These are phyloP conservation scores for Neopestalotiopsis sp. DNA, from an alignment of 2,329 filamentous ascomycete genomes.

Conservation along the genomic window DNA sequence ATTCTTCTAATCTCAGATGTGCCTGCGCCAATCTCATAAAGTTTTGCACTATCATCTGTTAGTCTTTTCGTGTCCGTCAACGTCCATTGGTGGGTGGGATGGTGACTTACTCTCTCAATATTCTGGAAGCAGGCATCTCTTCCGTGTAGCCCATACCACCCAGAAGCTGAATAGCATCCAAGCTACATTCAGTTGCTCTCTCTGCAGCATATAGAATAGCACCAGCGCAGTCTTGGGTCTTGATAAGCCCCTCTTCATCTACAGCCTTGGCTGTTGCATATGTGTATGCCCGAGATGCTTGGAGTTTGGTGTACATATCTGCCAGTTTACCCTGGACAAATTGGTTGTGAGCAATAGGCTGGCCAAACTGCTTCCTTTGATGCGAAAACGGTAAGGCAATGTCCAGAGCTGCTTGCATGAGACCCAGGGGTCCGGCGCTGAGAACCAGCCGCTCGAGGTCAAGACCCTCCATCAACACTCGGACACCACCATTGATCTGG, in stretches of 20 bases:
- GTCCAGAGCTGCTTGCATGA: constrained; percentile 93
- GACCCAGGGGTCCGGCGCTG: constrained; percentile 85
- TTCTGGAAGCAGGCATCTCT: constrained; percentile 87
- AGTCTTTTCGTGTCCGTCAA: constrained; percentile 27
- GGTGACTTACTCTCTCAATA: constrained; percentile 72
- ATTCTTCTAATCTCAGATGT: constrained; percentile 93
- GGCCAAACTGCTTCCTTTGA: constrained; percentile 84
- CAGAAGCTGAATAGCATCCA: constrained; percentile 90
- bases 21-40: constrained; percentile 97
- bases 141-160: constrained; percentile 97
- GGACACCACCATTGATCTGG: constrained; percentile 78
- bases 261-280: constrained; percentile 81
- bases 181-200: constrained; percentile 81
- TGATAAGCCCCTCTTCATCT: constrained; percentile 75
- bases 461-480: constrained; percentile 93
- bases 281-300: constrained; percentile 84
- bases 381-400: constrained; percentile 86
- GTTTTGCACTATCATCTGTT: constrained; percentile 58
- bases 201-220: constrained; percentile 94
- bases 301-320: constrained; percentile 96
- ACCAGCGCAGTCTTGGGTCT: constrained; percentile 91
- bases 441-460: constrained; percentile 94
- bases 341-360: constrained; percentile 89
- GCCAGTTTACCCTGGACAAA: constrained; percentile 91
- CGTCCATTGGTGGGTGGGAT: neutral